These are phyloP conservation scores for Cryptococcus sp. DNA, from an alignment of 1,284 basidiomycete genomes.

Conservation along the genomic window DNA sequence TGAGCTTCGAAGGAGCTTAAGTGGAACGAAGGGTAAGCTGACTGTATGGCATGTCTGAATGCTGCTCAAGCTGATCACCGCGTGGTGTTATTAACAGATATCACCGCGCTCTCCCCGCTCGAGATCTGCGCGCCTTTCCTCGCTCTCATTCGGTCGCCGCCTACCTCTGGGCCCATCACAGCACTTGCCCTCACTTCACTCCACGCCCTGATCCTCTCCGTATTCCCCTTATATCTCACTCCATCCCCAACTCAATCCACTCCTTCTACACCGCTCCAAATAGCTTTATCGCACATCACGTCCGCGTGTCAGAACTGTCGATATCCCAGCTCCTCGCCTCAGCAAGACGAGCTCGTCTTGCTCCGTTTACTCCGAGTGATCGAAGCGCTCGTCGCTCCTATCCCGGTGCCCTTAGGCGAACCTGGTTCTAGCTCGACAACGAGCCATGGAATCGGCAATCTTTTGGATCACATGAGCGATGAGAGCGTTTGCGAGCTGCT, in stretches of 20 bases:
- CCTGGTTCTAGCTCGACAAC: no score
- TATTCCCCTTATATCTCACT: conserved; percentile 58
- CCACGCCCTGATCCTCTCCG: conserved; percentile 81
- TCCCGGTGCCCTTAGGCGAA: conserved; percentile 19
- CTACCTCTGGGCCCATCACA: conserved; percentile 93
- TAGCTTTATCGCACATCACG: conserved; percentile 80
- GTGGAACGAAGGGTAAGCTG: conserved; percentile 69
- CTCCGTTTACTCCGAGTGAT: conserved; percentile 90
- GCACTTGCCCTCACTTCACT: conserved; percentile 83
- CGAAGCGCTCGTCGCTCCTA: conserved; percentile 70
- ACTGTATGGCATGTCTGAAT: background rate
- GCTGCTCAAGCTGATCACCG: conserved; percentile 6
- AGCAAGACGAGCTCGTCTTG: conserved; percentile 93
- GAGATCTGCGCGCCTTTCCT: conserved; percentile 82
- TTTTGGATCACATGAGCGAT: conserved; percentile 68
- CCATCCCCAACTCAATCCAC: conserved; percentile 26
- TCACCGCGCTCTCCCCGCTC: conserved; percentile 62
- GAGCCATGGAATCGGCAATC: conserved; percentile 23
- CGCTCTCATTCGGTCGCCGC: conserved; percentile 84
- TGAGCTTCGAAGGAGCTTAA: conserved; percentile 74
- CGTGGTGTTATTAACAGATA: conserved; percentile 56
- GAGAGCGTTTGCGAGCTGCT: conserved; percentile 97
- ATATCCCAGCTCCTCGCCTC: conserved; percentile 94
- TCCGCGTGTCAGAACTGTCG: conserved; percentile 92
- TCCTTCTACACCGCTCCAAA: conserved; percentile 46